Base-by-base conservation (phyloP, 345 rosid genomes). In the Euphorbia pulcherrima region DNA sequence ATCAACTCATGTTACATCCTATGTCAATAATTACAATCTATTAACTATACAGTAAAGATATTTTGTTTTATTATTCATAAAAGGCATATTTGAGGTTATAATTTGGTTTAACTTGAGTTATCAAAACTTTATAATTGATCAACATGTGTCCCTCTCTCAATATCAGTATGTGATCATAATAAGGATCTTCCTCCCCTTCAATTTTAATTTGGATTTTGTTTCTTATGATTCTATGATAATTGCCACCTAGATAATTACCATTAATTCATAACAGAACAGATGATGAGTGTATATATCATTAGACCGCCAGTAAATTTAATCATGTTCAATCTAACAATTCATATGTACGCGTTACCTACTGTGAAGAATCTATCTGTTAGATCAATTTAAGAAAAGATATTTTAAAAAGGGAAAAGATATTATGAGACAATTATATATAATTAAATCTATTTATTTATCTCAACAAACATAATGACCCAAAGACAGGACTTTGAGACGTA, bases 381-480 rank as follows among this genome's bases (percentile, higher is more conserved):
- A 33, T 33, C 4, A 33, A 2, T 33, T 33, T 3, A 56, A 9
- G 28, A 28, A 56, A 56, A 17, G 40, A 60, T 0, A 35, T n/a
- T n/a, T n/a, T n/a, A n/a, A n/a, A n/a, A n/a, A n/a, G n/a, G n/a
- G n/a, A n/a, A n/a, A n/a, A n/a, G n/a, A n/a, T n/a, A n/a, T n/a
- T n/a, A n/a, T n/a, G n/a, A n/a, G n/a, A n/a, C n/a, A n/a, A n/a
- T n/a, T n/a, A n/a, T n/a, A n/a, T n/a, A n/a, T n/a, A n/a, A n/a
- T n/a, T n/a, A n/a, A n/a, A n/a, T n/a, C n/a, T 62, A 21, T 67
- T 26, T 40, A 14, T 12, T 51, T 53, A 70, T 39, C n/a, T n/a
- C 23, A 69, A 69, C 65, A 33, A 12, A 65, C 58, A 65, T 26
- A 14, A 18, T 67, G 71, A 40, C 62, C 27, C 61, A 67, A 56